These are phyloP conservation scores for Didymella glomerata DNA, from an alignment of 2,329 filamentous ascomycete species.

Conservation along the genomic window DNA sequence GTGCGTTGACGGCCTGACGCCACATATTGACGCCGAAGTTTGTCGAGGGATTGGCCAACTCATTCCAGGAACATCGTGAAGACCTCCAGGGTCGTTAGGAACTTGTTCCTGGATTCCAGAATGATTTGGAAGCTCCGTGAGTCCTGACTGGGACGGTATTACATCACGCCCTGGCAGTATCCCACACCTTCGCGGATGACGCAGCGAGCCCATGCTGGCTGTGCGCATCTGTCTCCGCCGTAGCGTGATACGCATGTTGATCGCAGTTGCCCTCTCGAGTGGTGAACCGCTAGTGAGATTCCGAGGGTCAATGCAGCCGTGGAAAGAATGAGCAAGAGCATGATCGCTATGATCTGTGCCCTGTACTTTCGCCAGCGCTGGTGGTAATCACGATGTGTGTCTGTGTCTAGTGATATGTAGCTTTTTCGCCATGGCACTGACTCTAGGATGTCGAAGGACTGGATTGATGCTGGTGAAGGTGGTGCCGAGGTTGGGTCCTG, in stretches of 20 bases:
- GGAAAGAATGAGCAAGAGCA: slow-evolving; percentile 35
- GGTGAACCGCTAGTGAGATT: slow-evolving; percentile 30
- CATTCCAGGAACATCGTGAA: slow-evolving; percentile 10
- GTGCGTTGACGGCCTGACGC: slow-evolving; percentile 21
- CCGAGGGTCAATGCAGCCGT: slow-evolving; percentile 32
- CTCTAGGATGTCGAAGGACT: slow-evolving; percentile 48
- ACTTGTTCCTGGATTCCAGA: slow-evolving; percentile 11
- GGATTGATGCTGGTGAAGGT: slow-evolving; percentile 46
- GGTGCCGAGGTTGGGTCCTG: slow-evolving; percentile 43
- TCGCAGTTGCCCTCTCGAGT: slow-evolving; percentile 23
- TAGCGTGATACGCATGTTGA: slow-evolving; percentile 24
- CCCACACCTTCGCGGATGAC: slow-evolving; percentile 31
- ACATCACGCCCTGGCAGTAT: slow-evolving; percentile 33
- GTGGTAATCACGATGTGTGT: slow-evolving; percentile 4
- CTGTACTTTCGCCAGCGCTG: slow-evolving; percentile 34
- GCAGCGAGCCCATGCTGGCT: slow-evolving; percentile 33
- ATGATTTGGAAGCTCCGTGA: slow-evolving; percentile 8
- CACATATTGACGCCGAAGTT: slow-evolving; percentile 15
- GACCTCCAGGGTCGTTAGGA: neutral
- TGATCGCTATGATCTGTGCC: slow-evolving; percentile 26
- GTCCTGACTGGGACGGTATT: neutral
- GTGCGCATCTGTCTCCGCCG: slow-evolving; percentile 32
- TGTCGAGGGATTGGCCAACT: slow-evolving; percentile 4
- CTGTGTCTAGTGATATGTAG: slow-evolving; percentile 25
- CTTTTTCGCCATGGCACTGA: slow-evolving; percentile 44